Conservation (phyloP, 345 rosid genomes). For the Gossypium mustelinum region DNA sequence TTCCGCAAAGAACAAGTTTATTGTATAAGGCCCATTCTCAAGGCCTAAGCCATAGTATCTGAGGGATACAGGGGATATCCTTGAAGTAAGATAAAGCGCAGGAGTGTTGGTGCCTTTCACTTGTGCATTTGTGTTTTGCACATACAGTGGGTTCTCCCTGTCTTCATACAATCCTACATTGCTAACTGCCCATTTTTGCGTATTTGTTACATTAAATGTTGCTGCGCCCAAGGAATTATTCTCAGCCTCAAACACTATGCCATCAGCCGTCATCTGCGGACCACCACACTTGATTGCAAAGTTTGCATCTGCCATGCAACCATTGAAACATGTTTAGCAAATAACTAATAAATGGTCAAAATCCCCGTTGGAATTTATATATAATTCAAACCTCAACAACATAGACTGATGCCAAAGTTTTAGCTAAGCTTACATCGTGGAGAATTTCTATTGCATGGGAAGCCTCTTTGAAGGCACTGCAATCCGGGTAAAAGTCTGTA, state of each 20-base stretch:
- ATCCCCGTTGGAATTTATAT: not conserved
- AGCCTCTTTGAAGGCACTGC: slow-evolving; percentile 6
- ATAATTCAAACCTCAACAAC: not conserved
- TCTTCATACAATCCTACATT: slow-evolving; percentile 45
- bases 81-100: slow-evolving; percentile 36
- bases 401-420: not conserved
- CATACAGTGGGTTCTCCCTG: slow-evolving; percentile 27
- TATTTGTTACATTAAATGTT: slow-evolving; percentile 24
- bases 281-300: slow-evolving; percentile 37
- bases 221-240: not conserved
- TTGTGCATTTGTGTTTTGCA: slow-evolving; percentile 17
- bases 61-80: slow-evolving; percentile 34
- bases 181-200: slow-evolving; percentile 56
- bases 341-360: not conserved
- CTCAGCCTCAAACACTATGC: slow-evolving; percentile 42
- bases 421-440: slow-evolving; percentile 4
- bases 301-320: slow-evolving; percentile 26
- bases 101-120: slow-evolving; percentile 37
- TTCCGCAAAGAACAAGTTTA: slow-evolving; percentile 50
- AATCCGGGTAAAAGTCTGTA: not conserved
- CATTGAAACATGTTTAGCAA: not conserved
- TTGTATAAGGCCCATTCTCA: slow-evolving; percentile 20
- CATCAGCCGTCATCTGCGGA: slow-evolving; percentile 18
- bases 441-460: not conserved
- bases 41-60: slow-evolving; percentile 42